Evolutionary conservation across 1,284 basidiomycete genomes (phyloP).

Genomic region (Hypsizygus ulmarius): DNA sequence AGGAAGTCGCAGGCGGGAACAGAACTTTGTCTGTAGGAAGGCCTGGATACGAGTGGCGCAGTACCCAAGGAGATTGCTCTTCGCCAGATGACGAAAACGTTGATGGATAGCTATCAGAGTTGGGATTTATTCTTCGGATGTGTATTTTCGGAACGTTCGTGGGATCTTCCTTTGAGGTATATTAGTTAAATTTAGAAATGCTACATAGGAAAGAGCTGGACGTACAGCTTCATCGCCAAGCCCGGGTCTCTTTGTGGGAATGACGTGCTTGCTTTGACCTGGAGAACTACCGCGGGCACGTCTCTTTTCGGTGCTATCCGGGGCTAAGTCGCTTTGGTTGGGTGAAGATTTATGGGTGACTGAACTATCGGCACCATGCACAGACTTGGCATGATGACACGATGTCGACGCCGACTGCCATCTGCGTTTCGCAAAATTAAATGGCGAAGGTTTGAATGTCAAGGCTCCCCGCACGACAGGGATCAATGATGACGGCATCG

Average conservation of each 20-base stretch:
- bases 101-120: constrained; percentile 23
- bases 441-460: constrained; percentile 38
- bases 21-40: constrained; percentile 21
- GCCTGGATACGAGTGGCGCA: constrained; percentile 26
- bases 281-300: no score
- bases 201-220: neutral
- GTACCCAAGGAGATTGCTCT: constrained; percentile 8
- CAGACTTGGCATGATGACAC: neutral
- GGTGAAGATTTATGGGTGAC: neutral
- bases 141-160: constrained; percentile 5
- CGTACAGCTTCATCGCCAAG: neutral
- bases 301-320: no score
- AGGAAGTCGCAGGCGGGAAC: constrained; percentile 35
- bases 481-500: constrained; percentile 18
- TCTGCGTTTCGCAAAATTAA: constrained; percentile 36
- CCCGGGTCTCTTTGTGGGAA: no score
- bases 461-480: constrained; percentile 28
- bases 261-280: no score
- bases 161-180: constrained; percentile 9
- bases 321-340: neutral
- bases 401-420: constrained; percentile 28
- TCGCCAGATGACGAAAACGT: constrained; percentile 24
- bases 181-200: neutral
- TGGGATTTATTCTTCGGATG: constrained; percentile 17
- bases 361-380: neutral